Base-by-base conservation (phyloP, 306 rosid genomes). In the Benincasa hispida region DNA sequence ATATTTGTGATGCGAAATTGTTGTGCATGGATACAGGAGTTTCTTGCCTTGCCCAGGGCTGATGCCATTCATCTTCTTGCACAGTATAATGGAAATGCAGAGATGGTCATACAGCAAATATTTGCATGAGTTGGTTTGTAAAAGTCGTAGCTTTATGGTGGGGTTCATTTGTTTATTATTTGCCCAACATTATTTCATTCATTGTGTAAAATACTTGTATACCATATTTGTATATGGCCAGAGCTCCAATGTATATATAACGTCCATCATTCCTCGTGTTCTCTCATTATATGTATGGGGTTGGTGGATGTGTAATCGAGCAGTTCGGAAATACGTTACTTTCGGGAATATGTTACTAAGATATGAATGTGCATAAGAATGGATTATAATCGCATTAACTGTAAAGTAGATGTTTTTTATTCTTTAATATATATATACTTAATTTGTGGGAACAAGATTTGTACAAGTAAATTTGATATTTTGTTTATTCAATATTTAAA, bases 61-160 rank as follows among this genome's bases (percentile, higher is more conserved):
- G 99, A 94, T 87, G 99, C 99, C 15, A 94, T 94, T 72, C 98
- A 94, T 84, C 90, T 94, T 79, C 99, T 94, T 66, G 88, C 90
- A 78, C 96, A 94, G 85, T 90, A 89, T 88, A 92, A 94, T 53
- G 98, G 99, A 61, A 92, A 92, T 72, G 98, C 99, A 0, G 99
- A 94, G 90, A 90, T 86, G 3, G 99, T 90, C 75, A 94, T 94
- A 83, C 98, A 94, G 81, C 99, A 94, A 84, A 83, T 94, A 81
- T 94, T 92, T 84, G 86, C 96, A 0, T 92, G 88, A 87, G 76
- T 22, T 19, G 76, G 62, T 72, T 57, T 78, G 80, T 51, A 75
- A 59, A 27, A 39, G 60, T 42, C 32, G 25, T 57, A 47, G 58
- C 41, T 59, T 59, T 55, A 59, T 82, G 55, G 50, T 80, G 60